Base-by-base conservation (phyloP, 2,329 filamentous ascomycete genomes). In the Monilinia fructigena region DNA sequence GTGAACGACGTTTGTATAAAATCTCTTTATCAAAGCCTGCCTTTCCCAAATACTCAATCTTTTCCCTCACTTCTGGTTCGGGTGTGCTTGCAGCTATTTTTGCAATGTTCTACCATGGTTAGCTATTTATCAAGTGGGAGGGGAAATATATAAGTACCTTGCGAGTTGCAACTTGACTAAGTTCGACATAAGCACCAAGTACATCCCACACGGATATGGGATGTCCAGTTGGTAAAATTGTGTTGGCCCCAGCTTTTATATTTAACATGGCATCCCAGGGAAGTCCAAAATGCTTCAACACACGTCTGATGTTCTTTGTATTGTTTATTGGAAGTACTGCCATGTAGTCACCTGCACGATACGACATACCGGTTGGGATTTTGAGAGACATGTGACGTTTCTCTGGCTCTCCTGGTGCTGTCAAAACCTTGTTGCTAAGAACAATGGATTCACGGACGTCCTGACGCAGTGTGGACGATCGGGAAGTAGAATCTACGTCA, bases 371-470 rank as follows among this genome's bases (percentile, higher is more conserved):
- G 6, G 63, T 62, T 18, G 70, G 70, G 2, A 72, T 52, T 35
- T 64, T 55, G 20, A 71, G 53, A 4, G 86, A 86, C 26, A 92
- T 83, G 69, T 89, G 83, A 31, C 85, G 83, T 79, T 92, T 92
- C 16, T 65, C 63, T 7, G 55, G 55, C n/a, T 61, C 63, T 18
- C 55, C 55, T 16, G 63, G 63, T n/a, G 82, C 75, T 0, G 83
- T 86, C 45, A 91, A 78, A 0, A 79, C 75, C 56, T 78, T 79
- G 53, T 83, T 82, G 10, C 82, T 80, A 0, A 87, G 68, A 1
- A 91, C 86, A 0, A 84, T 77, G 0, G 84, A 87, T 69, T 88
- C 84, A 70, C 83, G 80, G 2, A 90, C 83, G 69, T 90, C 85
- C 67, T 88, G 84, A n/a, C 86, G 81, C 16, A 91, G 79, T 12